Evolutionary conservation across 2,329 filamentous ascomycete genomes (phyloP).

Genomic region (Ophiostoma tasmaniense): DNA sequence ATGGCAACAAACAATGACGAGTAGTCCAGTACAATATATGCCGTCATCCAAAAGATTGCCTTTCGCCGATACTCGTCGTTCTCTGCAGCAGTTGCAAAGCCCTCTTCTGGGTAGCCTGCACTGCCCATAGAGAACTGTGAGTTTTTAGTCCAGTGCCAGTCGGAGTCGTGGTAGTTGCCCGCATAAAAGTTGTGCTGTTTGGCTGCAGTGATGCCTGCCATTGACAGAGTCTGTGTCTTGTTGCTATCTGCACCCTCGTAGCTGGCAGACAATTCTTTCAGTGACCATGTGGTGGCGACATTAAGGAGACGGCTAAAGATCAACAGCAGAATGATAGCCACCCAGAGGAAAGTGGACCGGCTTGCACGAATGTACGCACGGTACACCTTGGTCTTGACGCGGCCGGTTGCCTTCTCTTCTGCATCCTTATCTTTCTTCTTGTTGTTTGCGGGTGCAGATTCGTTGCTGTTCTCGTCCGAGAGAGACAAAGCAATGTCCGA

Average conservation of each 20-base stretch:
- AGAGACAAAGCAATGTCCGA: neutral
- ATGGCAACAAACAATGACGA: constrained; percentile 19
- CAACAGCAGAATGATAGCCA: constrained; percentile 23
- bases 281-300: constrained; percentile 28
- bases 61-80: constrained; percentile 19
- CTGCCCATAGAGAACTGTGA: neutral
- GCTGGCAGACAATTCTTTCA: constrained; percentile 29
- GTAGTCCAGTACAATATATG: constrained; percentile 27
- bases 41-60: constrained; percentile 25
- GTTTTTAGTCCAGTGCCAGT: constrained; percentile 1
- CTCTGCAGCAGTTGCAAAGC: neutral
- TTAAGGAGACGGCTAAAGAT: constrained; percentile 23
- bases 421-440: constrained; percentile 21
- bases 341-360: constrained; percentile 26
- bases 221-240: neutral
- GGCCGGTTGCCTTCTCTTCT: constrained; percentile 25
- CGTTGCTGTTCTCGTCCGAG: neutral
- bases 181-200: neutral
- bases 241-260: constrained; percentile 18
- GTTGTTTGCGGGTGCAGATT: neutral
- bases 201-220: neutral
- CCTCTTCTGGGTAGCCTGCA: constrained; percentile 3
- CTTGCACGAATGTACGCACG: constrained; percentile 28
- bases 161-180: neutral
- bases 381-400: constrained; percentile 30